Conservation (phyloP, 441 rosid species). For the Pelargonium fulgidum region DNA sequence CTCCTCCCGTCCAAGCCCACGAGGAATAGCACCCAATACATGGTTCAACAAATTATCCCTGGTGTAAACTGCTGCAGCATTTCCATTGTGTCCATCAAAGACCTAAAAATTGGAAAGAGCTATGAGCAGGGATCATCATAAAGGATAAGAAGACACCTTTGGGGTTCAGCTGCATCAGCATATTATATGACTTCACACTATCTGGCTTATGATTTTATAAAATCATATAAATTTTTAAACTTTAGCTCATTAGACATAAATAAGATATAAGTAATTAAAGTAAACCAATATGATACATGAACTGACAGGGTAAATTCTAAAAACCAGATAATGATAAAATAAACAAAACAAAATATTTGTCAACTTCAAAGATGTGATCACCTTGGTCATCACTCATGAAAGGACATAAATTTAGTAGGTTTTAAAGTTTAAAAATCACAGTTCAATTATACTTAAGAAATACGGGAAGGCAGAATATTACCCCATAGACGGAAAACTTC, state of each 20-base stretch:
- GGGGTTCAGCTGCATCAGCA: not conserved
- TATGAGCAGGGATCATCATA: not conserved
- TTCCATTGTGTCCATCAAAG: conserved; percentile 87
- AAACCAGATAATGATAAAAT: not conserved
- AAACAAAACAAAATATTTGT: no score
- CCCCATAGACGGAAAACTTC: conserved; percentile 69
- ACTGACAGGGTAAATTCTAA: not conserved
- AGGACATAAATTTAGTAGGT: not conserved
- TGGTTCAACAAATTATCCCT: conserved; percentile 63
- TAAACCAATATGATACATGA: not conserved
- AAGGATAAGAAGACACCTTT: conserved; percentile 3
- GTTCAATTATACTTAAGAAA: conserved; percentile 1
- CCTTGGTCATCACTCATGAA: conserved; percentile 1
- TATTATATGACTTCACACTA: conserved; percentile 1
- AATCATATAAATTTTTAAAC: not conserved
- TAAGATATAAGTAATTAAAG: no score
- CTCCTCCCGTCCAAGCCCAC: conserved; percentile 63
- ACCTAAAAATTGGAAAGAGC: conserved; percentile 37
- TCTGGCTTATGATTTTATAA: not conserved
- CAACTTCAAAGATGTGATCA: not conserved
- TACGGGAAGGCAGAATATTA: conserved; percentile 22
- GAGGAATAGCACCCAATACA: conserved; percentile 65
- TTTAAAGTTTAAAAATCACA: not conserved
- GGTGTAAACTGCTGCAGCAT: conserved; percentile 76
- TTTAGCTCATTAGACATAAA: not conserved